Evolutionary conservation across 768 basidiomycete species (phyloP), one percentile per base, ranked within the genome.

Genomic region (Russula virescens): DNA sequence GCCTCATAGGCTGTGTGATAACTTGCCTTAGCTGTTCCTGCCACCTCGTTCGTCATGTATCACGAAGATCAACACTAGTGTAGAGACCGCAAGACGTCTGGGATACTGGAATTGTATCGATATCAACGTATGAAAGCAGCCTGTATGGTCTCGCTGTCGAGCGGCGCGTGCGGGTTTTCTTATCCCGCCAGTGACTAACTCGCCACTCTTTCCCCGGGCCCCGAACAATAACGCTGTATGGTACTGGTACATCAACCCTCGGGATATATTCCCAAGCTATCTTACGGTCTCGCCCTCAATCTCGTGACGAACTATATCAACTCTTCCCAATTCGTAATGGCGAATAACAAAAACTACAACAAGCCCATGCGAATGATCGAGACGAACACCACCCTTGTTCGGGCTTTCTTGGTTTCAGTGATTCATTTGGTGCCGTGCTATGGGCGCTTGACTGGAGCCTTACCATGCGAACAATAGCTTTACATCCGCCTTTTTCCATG

Each of bases 291-390:
- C 69, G 74, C 81, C 3, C 72, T 77, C 23, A 68, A 68, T 35
- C 75, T 90, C 21, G 78, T 85, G n/a, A 51, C 64, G 1, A 75
- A 76, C 6, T 92, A 89, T 71, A 67, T 80, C 16, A 75, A 75
- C 55, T 79, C 83, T 0, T 76, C 81, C 1, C 65, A 65, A n/a
- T 69, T 75, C 25, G 80, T 79, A 2, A 73, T 75, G 63, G 71
- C 72, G 3, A 61, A 67, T 21, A n/a, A n/a, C n/a, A n/a, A n/a
- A n/a, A n/a, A n/a, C n/a, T n/a, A n/a, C n/a, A 70, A 72, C 31
- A 76, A 78, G 63, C 79, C 82, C 11, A 73, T 83, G 62, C 68
- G 81, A 45, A 81, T 85, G 81, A 74, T 83, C 53, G 84, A 84
- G 73, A 83, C 80, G 31, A 84, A 83, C 57, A 78, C 87, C 0